Conservation (phyloP, 352 stramenopile species). For the Globisporangium apiculatum region DNA sequence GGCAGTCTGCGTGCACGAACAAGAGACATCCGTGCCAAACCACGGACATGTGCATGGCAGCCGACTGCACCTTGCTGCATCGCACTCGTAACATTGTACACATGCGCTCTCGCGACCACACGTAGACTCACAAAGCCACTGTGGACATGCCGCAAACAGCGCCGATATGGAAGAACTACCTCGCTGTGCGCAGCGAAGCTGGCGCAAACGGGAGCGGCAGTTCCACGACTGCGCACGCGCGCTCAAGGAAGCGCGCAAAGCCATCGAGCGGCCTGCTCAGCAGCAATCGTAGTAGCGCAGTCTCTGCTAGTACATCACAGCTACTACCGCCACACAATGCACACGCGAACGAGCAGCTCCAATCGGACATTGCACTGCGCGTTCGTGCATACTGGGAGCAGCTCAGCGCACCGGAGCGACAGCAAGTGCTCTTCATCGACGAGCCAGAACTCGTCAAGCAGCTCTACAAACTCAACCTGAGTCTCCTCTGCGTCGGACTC, state of each 20-base stretch:
- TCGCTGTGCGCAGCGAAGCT: slow-evolving; percentile 31
- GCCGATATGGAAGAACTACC: slow-evolving; percentile 63
- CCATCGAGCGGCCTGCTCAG: slow-evolving; percentile 6
- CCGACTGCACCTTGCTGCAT: too few species aligned
- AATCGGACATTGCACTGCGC: slow-evolving; percentile 11
- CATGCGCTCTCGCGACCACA: background rate
- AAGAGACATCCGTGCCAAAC: too few species aligned
- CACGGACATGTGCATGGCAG: too few species aligned
- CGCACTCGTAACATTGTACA: background rate
- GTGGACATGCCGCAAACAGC: slow-evolving; percentile 7
- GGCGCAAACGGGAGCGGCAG: background rate
- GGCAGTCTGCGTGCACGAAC: too few species aligned
- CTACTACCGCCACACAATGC: background rate
- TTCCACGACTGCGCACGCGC: background rate
- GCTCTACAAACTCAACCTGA: slow-evolving; percentile 84
- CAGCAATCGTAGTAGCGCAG: background rate
- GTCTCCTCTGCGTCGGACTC: slow-evolving; percentile 72
- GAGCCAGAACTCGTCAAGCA: slow-evolving; percentile 80
- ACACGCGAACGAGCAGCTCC: background rate
- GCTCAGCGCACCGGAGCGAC: slow-evolving; percentile 50
- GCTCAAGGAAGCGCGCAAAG: slow-evolving; percentile 39
- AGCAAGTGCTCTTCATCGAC: slow-evolving; percentile 76
- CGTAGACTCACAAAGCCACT: background rate
- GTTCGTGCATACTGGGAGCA: slow-evolving; percentile 63
- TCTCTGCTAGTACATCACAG: background rate